Evolutionary conservation across 2,329 filamentous ascomycete species (phyloP), one percentile per base, ranked within the genome.

Genomic region (Dendrostoma leiphaemia): DNA sequence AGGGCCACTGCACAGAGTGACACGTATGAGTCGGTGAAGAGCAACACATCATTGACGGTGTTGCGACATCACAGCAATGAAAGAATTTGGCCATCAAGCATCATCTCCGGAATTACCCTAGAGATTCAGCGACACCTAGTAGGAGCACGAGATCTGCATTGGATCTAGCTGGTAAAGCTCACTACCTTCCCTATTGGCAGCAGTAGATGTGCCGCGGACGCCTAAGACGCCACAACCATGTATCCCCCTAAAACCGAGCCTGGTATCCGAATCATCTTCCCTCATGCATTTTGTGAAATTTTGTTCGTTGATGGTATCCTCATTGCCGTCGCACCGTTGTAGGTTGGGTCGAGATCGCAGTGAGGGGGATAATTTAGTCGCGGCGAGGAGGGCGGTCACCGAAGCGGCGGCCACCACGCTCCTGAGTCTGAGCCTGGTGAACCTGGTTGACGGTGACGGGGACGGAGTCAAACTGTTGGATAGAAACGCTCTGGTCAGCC

Each of bases 381-480:
- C 72, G 73, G 64, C 72, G 74, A 49, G 74, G 71, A 28, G 70
- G 71, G 45, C 78, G 67, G 57, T 74, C 74, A 48, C 70, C 76
- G 55, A 80, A 70, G 31, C 72, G 67, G 31, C 73, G 67, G 55
- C 68, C 84, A 63, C 79, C 78, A 65, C 91, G 89, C 81, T 97
- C 92, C 71, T 83, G 77, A 62, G 83, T 78, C 82, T 97, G 92
- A 75, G 90, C 85, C 82, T 97, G 92, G 67, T 88, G 82, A 66
- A 99, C 91, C 65, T 88, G 79, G 68, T 95, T 86, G 70, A 97
- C 91, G 80, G 95, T 97, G 88, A 96, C 91, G 75, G 93, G 89
- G 77, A 99, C 92, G 66, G 86, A 85, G 79, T 99, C 94, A 83
- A 99, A 99, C 92, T 97, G 69, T 60, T 65, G 45, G 43, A 34